phyloP scores from a whole-genome alignment of 108 stramenopile genomes.

The Pseudonitzschia multiseries region DNA sequence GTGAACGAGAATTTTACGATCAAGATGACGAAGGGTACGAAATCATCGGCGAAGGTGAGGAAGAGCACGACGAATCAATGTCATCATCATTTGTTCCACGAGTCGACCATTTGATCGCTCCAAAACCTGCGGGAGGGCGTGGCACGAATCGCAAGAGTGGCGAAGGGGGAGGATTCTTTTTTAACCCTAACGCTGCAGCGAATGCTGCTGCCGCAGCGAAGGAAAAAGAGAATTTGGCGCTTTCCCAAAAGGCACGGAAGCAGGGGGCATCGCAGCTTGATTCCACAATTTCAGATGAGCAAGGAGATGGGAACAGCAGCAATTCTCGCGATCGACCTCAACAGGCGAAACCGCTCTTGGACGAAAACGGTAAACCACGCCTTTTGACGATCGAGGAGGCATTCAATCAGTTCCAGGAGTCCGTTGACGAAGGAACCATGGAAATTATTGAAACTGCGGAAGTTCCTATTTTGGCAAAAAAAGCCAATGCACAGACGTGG shows the following conservation, averaged over 20 bases:
- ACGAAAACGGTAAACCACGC: slow-evolving; percentile 60
- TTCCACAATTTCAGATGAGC: background rate
- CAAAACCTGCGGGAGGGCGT: slow-evolving; percentile 57
- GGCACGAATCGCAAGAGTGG: slow-evolving; percentile 28
- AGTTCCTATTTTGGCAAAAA: slow-evolving; percentile 23
- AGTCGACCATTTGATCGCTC: slow-evolving; percentile 47
- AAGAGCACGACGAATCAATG: slow-evolving; percentile 31
- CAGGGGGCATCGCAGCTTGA: slow-evolving; percentile 8
- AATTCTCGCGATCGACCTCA: slow-evolving; percentile 10
- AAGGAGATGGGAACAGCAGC: background rate
- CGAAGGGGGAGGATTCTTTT: slow-evolving; percentile 45
- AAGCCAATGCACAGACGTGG: slow-evolving; percentile 38
- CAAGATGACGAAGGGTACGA: slow-evolving; percentile 47
- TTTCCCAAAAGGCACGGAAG: background rate
- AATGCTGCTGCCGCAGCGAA: background rate
- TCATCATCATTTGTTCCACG: slow-evolving; percentile 7
- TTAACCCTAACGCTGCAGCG: slow-evolving; percentile 23
- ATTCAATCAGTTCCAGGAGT: slow-evolving; percentile 43
- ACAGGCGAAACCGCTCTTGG: slow-evolving; percentile 35
- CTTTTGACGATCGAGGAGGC: slow-evolving; percentile 70
- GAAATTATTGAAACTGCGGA: slow-evolving; percentile 20
- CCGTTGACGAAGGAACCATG: slow-evolving; percentile 26
- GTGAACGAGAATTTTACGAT: slow-evolving; percentile 34
- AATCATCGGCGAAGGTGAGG: slow-evolving; percentile 14
- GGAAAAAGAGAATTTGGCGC: background rate